phyloP scores from a whole-genome alignment of 2,329 filamentous ascomycete genomes.

The Pseudopyricularia cyperi region DNA sequence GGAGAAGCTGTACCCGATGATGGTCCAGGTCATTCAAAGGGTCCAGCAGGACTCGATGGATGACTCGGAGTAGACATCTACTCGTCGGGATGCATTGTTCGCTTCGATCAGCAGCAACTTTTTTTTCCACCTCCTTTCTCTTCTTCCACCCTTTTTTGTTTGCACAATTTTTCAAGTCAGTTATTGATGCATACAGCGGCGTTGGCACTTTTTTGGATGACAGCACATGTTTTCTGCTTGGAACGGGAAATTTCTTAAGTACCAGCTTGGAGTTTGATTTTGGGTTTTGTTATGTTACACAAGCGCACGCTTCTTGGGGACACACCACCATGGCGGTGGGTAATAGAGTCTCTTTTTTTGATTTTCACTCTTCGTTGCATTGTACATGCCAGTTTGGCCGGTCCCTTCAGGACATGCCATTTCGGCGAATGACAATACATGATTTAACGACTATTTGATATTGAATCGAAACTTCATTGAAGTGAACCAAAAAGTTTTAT shows the following conservation, averaged over 20 bases:
- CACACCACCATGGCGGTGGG: background rate
- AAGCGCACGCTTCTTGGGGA: background rate
- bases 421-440: background rate
- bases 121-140: background rate
- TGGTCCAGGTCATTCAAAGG: constrained; percentile 68
- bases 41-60: constrained; percentile 52
- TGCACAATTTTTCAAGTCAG: background rate
- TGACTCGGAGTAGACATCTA: constrained; percentile 9
- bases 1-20: constrained; percentile 65
- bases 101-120: background rate
- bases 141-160: background rate
- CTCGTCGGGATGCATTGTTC: background rate
- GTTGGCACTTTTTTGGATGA: background rate
- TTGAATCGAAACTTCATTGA: too few species aligned
- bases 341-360: too few species aligned
- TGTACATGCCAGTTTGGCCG: too few species aligned
- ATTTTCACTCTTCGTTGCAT: too few species aligned
- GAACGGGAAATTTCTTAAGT: background rate
- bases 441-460: background rate
- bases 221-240: background rate
- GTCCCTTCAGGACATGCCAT: too few species aligned
- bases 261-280: background rate
- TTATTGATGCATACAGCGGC: background rate
- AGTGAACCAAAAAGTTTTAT: too few species aligned
- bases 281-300: too few species aligned